Conservation (phyloP, 345 rosid genomes). For the Anastatica hierochuntica region DNA sequence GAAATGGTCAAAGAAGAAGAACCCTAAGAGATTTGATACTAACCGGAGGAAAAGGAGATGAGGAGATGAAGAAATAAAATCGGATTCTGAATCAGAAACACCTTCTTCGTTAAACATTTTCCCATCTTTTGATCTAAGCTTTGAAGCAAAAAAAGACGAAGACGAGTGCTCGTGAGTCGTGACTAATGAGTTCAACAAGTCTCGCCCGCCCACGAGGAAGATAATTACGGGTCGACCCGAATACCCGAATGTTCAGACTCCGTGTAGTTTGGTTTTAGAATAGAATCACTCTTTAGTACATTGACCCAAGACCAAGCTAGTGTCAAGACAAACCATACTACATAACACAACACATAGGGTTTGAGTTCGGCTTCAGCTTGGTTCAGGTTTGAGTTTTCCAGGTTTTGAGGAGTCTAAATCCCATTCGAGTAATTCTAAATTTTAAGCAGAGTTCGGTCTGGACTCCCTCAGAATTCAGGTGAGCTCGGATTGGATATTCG, state of each 20-base stretch:
- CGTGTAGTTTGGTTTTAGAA: slow-evolving; percentile 5
- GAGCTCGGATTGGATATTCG: no score
- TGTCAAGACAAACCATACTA: no score
- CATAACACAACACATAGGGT: no score
- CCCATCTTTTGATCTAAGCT: slow-evolving; percentile 22
- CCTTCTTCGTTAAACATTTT: slow-evolving; percentile 13
- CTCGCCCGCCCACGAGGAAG: slow-evolving; percentile 2
- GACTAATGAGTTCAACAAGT: slow-evolving; percentile 15
- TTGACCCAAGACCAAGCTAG: no score
- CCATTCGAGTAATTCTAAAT: no score
- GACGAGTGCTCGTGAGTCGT: slow-evolving; percentile 17
- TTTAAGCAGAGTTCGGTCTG: no score
- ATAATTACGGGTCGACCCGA: slow-evolving; percentile 15
- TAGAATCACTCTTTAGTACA: background rate
- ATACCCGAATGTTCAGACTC: slow-evolving; percentile 2
- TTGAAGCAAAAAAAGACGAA: no score
- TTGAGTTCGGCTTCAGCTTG: no score
- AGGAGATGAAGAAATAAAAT: slow-evolving; percentile 25
- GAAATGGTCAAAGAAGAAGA: background rate
- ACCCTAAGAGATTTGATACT: slow-evolving; percentile 8
- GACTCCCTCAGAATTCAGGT: no score
- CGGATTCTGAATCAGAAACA: slow-evolving; percentile 21
- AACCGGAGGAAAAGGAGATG: slow-evolving; percentile 23
- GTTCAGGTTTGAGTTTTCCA: no score
- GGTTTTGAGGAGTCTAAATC: no score